Evolutionary conservation across 345 rosid genomes (phyloP), one percentile per base, ranked within the genome.

Genomic region (Citrus cavaleriei): DNA sequence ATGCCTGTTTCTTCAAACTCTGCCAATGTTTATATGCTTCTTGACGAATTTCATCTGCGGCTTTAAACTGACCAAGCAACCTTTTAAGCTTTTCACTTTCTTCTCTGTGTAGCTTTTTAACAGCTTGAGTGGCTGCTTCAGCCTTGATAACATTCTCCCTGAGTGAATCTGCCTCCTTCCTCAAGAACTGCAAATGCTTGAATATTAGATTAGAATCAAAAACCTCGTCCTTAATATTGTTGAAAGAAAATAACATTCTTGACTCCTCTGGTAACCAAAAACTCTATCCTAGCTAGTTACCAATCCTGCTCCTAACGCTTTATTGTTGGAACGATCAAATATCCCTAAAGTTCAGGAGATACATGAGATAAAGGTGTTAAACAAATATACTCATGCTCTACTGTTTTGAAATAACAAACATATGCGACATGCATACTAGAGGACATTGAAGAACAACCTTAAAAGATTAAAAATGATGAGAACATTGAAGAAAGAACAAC

Each of bases 1-100:
- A 77, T 66, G 74, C 81, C 84, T 83, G 88, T 70, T 84, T 86
- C 91, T 78, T 92, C 82, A 93, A 82, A 83, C 74, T 79, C 55
- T 84, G 89, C 63, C 92, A 78, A 80, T 79, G 89, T n/a, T 10
- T 80, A 83, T 88, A 95, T 40, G 93, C 95, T 70, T 90, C 87
- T 77, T 95, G 98, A 51, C 98, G 91, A 64, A 85, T 81, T 64
- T 78, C 87, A 86, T 91, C 85, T 21, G 97, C 98, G 83, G 85
- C 87, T 81, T 77, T 85, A 77, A 87, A 91, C 76, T 79, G 84
- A 70, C 68, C 70, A 61, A 74, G 83, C 87, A 92, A 82, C 81
- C 84, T 80, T 66, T 81, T 82, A 37, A 88, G 82, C 76, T 67
- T 91, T 38, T 83, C 85, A 72, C 83, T 77, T 81, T 84, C 89